phyloP scores from a whole-genome alignment of 2,329 filamentous ascomycete species.

The Colletotrichum tabaci region DNA sequence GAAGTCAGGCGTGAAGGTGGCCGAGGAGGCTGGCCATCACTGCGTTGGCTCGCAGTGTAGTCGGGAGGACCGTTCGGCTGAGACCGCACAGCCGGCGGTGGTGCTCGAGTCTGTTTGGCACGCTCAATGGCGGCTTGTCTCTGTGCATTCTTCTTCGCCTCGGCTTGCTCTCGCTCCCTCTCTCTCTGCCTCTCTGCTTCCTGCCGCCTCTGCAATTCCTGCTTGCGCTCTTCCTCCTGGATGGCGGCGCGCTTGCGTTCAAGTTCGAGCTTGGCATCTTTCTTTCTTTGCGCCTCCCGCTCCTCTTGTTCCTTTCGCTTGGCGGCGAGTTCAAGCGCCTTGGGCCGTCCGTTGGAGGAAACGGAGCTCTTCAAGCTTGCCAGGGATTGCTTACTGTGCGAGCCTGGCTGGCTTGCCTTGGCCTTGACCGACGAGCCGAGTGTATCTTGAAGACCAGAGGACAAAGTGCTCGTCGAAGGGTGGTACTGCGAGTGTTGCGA shows the following conservation, averaged over 20 bases:
- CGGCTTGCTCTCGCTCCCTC: constrained; percentile 73
- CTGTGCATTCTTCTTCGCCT: constrained; percentile 77
- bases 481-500: constrained; percentile 74
- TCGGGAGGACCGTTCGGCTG: constrained; percentile 69
- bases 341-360: constrained; percentile 76
- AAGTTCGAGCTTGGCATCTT: constrained; percentile 84
- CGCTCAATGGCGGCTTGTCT: constrained; percentile 75
- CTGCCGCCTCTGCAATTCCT: constrained; percentile 71
- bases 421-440: constrained; percentile 63
- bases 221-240: constrained; percentile 76
- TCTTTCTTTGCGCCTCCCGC: constrained; percentile 82
- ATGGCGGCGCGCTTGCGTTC: constrained; percentile 81
- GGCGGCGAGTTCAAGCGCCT: constrained; percentile 81
- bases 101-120: constrained; percentile 75
- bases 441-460: constrained; percentile 72
- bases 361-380: constrained; percentile 76
- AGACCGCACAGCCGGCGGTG: constrained; percentile 71
- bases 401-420: constrained; percentile 77
- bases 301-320: constrained; percentile 91
- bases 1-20: constrained; percentile 73
- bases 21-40: constrained; percentile 50
- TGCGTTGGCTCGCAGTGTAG: constrained; percentile 52
- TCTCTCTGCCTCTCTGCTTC: constrained; percentile 75
- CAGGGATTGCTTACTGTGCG: constrained; percentile 70
- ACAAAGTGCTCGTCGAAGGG: constrained; percentile 70